A percentile compares a stretch with the other conserved stretches of the same genome.
phyloP scores from a whole-genome alignment of 73 alveolate genomes.

The Paramecium bursaria region DNA sequence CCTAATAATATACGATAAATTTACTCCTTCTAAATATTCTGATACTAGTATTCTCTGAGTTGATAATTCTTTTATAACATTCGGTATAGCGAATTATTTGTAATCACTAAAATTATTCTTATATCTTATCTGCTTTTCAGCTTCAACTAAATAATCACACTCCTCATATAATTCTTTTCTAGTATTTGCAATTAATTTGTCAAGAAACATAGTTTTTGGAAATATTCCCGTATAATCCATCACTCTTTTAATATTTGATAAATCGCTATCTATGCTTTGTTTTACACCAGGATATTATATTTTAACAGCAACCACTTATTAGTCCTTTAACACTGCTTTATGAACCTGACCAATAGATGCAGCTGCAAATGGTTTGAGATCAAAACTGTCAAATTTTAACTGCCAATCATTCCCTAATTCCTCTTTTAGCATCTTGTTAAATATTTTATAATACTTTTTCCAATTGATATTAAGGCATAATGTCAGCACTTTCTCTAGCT shows the following conservation, averaged over 20 bases:
- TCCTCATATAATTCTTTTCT: constrained; percentile 81
- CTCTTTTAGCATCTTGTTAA: constrained; percentile 27
- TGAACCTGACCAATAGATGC: constrained; percentile 89
- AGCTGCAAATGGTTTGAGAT: constrained; percentile 85
- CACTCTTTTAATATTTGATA: constrained; percentile 75
- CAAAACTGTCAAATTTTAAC: constrained; percentile 72
- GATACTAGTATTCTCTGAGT: constrained; percentile 77
- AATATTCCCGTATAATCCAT: constrained; percentile 69
- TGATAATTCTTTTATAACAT: constrained; percentile 70
- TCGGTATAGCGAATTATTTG: constrained; percentile 72
- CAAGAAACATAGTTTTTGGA: constrained; percentile 82
- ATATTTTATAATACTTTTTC: constrained; percentile 66
- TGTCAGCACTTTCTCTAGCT: constrained; percentile 86
- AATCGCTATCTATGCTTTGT: constrained; percentile 83
- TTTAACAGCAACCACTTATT: constrained; percentile 81
- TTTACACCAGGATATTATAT: constrained; percentile 81
- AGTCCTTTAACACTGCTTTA: constrained; percentile 73
- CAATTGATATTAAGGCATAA: constrained; percentile 82
- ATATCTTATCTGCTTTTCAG: constrained; percentile 70
- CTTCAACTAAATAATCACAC: constrained; percentile 79
- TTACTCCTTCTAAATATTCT: constrained; percentile 82
- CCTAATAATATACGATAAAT: constrained; percentile 55
- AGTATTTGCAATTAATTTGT: constrained; percentile 74
- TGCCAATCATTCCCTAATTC: constrained; percentile 81
- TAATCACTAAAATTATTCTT: constrained; percentile 61